Evolutionary conservation across 768 basidiomycete genomes (phyloP), one percentile per base, ranked within the genome.

Genomic region (Phanerodontia chrysosporium): DNA sequence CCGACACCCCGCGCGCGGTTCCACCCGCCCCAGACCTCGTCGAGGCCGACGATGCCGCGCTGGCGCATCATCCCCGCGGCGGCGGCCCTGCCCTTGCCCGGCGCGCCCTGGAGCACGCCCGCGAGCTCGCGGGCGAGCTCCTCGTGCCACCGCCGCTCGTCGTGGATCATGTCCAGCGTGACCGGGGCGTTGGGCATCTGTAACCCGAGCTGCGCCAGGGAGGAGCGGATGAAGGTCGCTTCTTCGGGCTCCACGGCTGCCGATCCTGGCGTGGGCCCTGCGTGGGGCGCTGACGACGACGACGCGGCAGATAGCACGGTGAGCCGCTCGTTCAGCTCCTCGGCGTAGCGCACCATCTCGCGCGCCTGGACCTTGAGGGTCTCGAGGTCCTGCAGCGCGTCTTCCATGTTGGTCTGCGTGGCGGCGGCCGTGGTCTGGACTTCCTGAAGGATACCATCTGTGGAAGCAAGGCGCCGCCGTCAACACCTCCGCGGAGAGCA

Each of bases 11-110:
- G 76, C 6, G 92, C 94, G 58, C 95, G 85, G 68, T 95, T 96
- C 95, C 95, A 97, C 1, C 89, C 85, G 27, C 92, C 92, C 95
- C 95, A 98, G 0, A 90, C 90, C 72, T 96, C 95, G 68, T 98
- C 95, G 27, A 97, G 73, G 0, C 88, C 91, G 39, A 97, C 81
- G 32, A 96, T 82, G 1, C 92, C 93, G 28, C 92, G 82, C 2
- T 80, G 78, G 57, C 80, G 79, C 90, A 95, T 92, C 66, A 95
- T 78, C 1, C 91, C 89, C 7, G 28, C 49, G 18, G 21, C 32
- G 12, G 16, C 49, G 29, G 21, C 51, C 6, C 21, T 8, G 0
- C 74, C 74, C 3, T 66, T 60, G 2, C 76, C 73, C 13, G 62
- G 14, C 32, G 22, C 30, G 52, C 83, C 82, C 58, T 82, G 85